Evolutionary conservation across 192 early-diverging fungal species (phyloP).

Genomic region (Diversispora epigaea): DNA sequence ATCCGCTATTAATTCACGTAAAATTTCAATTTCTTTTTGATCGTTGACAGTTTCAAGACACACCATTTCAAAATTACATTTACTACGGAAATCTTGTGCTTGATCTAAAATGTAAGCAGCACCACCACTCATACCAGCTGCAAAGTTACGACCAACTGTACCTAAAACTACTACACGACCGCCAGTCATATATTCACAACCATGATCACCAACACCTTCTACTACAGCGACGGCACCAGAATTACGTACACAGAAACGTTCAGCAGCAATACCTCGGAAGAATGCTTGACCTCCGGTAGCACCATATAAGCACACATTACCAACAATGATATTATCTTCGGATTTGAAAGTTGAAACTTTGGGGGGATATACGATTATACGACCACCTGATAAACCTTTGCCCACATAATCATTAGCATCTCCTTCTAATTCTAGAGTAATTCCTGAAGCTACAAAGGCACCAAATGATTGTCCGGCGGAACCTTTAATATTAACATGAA

Average conservation of each 20-base stretch:
- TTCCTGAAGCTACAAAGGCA: constrained; percentile 89
- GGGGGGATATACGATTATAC: constrained; percentile 87
- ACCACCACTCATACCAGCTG: constrained; percentile 98
- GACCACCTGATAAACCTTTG: constrained; percentile 95
- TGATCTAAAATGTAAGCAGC: constrained; percentile 90
- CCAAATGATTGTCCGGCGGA: constrained; percentile 97
- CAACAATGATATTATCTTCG: constrained; percentile 90
- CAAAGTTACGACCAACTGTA: constrained; percentile 92
- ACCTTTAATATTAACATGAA: constrained; percentile 82
- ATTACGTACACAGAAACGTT: constrained; percentile 97
- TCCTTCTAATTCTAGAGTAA: constrained; percentile 91
- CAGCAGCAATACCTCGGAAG: constrained; percentile 91
- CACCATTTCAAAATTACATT: constrained; percentile 92
- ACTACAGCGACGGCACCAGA: constrained; percentile 95
- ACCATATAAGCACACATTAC: constrained; percentile 97
- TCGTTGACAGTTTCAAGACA: constrained; percentile 80
- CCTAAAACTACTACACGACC: constrained; percentile 91
- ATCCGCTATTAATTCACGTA: constrained; percentile 76
- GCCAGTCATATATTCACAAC: constrained; percentile 99
- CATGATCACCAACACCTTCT: constrained; percentile 97
- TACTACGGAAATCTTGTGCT: constrained; percentile 59
- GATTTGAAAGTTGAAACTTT: constrained; percentile 74
- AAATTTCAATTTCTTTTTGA: constrained; percentile 73
- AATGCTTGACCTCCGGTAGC: constrained; percentile 91
- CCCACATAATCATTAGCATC: constrained; percentile 99